Evolutionary conservation across 148 eudicot species (phyloP).

Genomic region (Amaranthus palmeri): DNA sequence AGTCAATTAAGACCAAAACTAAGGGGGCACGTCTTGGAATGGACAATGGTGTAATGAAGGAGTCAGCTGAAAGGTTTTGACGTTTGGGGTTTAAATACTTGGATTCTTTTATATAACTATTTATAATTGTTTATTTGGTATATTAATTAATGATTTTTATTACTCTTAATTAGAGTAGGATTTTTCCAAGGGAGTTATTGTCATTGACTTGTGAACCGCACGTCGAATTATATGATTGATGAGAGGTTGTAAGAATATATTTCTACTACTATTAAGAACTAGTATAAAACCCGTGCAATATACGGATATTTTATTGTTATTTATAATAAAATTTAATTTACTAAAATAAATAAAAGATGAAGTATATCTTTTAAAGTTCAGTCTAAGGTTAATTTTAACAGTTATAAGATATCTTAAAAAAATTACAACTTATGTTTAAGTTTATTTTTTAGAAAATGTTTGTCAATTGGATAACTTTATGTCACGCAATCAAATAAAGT

Average conservation of each 20-base stretch:
- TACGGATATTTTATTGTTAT: too few relatives aligned
- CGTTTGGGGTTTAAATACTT: background rate
- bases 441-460: too few relatives aligned
- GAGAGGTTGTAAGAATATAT: background rate
- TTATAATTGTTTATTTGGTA: background rate
- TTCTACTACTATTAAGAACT: too few relatives aligned
- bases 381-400: too few relatives aligned
- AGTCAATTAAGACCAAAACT: background rate
- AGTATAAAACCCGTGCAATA: too few relatives aligned
- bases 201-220: constrained; percentile 5
- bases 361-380: too few relatives aligned
- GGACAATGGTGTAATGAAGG: background rate
- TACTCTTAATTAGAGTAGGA: background rate
- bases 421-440: too few relatives aligned
- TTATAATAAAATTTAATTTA: too few relatives aligned
- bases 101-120: background rate
- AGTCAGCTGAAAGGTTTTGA: background rate
- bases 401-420: too few relatives aligned
- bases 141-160: background rate
- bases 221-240: constrained; percentile 12
- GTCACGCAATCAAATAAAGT: too few relatives aligned
- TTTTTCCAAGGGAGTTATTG: background rate
- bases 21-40: constrained; percentile 14
- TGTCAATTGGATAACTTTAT: too few relatives aligned
- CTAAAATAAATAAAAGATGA: too few relatives aligned